phyloP scores from a whole-genome alignment of 306 rosid species.

The Notholithocarpus densiflorus region DNA sequence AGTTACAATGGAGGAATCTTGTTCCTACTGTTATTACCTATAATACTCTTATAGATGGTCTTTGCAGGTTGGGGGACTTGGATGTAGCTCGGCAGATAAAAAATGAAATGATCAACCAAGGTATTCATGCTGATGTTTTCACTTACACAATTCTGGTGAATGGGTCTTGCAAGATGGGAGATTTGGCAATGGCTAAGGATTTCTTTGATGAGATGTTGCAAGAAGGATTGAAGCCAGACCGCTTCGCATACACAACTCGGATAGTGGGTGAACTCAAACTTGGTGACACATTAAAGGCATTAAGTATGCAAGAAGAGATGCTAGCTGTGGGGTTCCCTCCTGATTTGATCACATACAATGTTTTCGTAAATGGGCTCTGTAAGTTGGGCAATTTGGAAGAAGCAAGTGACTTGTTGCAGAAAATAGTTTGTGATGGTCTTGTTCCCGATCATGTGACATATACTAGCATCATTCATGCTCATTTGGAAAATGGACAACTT shows the following conservation, averaged over 20 bases:
- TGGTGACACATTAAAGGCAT: slow-evolving; percentile 57
- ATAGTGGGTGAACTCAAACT: slow-evolving; percentile 63
- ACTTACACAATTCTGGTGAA: slow-evolving; percentile 69
- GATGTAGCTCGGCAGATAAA: slow-evolving; percentile 55
- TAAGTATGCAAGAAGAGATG: slow-evolving; percentile 75
- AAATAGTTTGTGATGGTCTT: slow-evolving; percentile 49
- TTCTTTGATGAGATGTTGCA: slow-evolving; percentile 65
- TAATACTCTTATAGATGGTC: slow-evolving; percentile 72
- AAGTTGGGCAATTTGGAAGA: slow-evolving; percentile 54
- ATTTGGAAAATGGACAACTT: slow-evolving; percentile 50
- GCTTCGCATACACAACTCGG: slow-evolving; percentile 56
- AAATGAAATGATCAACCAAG: slow-evolving; percentile 52
- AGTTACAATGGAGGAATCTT: slow-evolving; percentile 41
- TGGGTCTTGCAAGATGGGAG: slow-evolving; percentile 55
- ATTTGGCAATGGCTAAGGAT: slow-evolving; percentile 60
- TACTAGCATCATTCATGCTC: slow-evolving; percentile 72
- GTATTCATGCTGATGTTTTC: slow-evolving; percentile 58
- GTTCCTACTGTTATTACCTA: slow-evolving; percentile 57
- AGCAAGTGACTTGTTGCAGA: slow-evolving; percentile 44
- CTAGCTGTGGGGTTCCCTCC: slow-evolving; percentile 60
- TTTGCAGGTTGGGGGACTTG: slow-evolving; percentile 64
- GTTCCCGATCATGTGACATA: slow-evolving; percentile 69
- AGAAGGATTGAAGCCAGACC: slow-evolving; percentile 62
- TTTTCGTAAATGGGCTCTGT: slow-evolving; percentile 56
- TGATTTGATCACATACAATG: slow-evolving; percentile 62